Conservation (phyloP, 2,329 filamentous ascomycete species). For the Penicillium sp. region DNA sequence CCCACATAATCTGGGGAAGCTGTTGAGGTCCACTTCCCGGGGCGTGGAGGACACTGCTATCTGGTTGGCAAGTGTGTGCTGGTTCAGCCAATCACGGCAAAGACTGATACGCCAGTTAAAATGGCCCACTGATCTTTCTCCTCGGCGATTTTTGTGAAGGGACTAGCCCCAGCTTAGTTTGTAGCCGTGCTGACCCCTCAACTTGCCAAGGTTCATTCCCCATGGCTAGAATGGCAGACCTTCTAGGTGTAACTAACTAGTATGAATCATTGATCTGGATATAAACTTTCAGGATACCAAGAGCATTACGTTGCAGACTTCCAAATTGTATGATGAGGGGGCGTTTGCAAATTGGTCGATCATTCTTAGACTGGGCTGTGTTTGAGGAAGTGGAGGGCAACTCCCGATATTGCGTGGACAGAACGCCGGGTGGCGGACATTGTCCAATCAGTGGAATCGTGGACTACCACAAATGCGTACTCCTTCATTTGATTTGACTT, state of each 20-base stretch:
- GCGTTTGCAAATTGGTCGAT: background rate
- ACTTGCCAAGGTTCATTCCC: background rate
- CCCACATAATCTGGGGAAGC: conserved; percentile 10
- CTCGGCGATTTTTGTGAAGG: background rate
- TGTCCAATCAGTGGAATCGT: conserved; percentile 1
- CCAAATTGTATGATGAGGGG: background rate
- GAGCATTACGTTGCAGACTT: background rate
- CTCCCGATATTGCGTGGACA: conserved; percentile 8
- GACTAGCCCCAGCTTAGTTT: background rate
- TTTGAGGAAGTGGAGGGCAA: conserved; percentile 4
- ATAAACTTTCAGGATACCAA: background rate
- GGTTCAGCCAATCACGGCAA: background rate
- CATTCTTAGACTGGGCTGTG: background rate
- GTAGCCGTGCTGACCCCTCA: background rate
- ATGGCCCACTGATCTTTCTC: background rate
- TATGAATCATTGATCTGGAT: background rate
- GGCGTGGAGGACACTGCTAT: background rate
- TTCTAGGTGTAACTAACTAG: background rate
- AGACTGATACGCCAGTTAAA: background rate
- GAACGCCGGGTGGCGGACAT: background rate
- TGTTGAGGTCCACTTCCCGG: conserved; percentile 9
- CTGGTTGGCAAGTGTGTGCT: background rate
- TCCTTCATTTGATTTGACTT: background rate
- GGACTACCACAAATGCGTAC: background rate
- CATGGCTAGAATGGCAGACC: background rate